Evolutionary conservation across 164 flowering plant genomes (phyloP), one percentile per base, ranked within the genome.

Genomic region (Aristolochia californica): DNA sequence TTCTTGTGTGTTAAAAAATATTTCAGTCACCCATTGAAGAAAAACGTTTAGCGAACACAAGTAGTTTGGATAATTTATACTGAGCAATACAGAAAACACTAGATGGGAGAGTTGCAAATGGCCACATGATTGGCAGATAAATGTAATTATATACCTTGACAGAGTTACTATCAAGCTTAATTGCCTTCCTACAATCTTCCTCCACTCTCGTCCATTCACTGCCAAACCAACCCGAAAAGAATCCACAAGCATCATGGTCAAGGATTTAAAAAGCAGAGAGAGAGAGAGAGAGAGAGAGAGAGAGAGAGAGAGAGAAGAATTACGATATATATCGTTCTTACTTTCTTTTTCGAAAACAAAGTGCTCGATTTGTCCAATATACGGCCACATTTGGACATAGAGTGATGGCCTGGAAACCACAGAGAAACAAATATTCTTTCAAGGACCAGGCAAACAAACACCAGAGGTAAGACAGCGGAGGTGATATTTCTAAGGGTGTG

Each of bases 361-460:
- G 62, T 14, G 98, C 98, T 23, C 98, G 95, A 62, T 91, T 91
- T 21, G 95, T 91, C 93, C 83, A 91, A 62, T 87, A 83, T 0
- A 88, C 72, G 5, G 95, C 64, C 55, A 87, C 82, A 64, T 82
- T 69, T 25, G 98, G 97, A 78, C 95, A 89, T 18, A 91, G 67
- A 0, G 89, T 76, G 60, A 91, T 91, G 1, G 98, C 98, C 97
- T 91, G 66, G 59, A 66, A 23, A 57, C 17, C 44, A 44, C 51
- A 44, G n/a, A 20, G 5, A 21, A n/a, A n/a, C n/a, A n/a, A n/a
- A n/a, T n/a, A n/a, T n/a, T n/a, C n/a, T n/a, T n/a, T n/a, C n/a
- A n/a, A n/a, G n/a, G n/a, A n/a, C n/a, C n/a, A n/a, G 24, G 28
- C 16, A 44, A 23, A 43, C 16, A n/a, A 55, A 38, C 5, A n/a